phyloP scores from a whole-genome alignment of 495 filamentous ascomycete genomes.

The Penicillium mononematosum region DNA sequence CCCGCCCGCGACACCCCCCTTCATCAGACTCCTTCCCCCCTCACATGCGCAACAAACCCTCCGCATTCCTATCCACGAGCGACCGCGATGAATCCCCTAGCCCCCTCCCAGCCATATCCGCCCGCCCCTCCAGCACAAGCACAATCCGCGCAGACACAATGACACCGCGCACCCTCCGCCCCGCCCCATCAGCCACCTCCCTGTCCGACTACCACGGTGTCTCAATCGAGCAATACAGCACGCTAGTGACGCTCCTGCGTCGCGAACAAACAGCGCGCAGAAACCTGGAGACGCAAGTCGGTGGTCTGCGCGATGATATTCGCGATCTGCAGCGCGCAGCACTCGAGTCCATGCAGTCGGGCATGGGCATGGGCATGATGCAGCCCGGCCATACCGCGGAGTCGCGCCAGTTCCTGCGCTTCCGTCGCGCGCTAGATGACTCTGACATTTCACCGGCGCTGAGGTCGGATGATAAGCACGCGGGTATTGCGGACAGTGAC shows the following conservation, averaged over 20 bases:
- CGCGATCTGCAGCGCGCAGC: slow-evolving; percentile 39
- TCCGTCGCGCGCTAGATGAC: slow-evolving; percentile 28
- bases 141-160: slow-evolving; percentile 41
- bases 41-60: slow-evolving; percentile 27
- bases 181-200: slow-evolving; percentile 34
- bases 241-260: slow-evolving; percentile 53
- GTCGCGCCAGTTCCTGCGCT: slow-evolving; percentile 37
- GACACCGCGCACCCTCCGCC: slow-evolving; percentile 30
- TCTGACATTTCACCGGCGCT: slow-evolving; percentile 20
- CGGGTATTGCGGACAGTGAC: slow-evolving; percentile 16
- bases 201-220: slow-evolving; percentile 38
- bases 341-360: slow-evolving; percentile 31
- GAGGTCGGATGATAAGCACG: slow-evolving; percentile 14
- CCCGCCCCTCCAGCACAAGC: slow-evolving; percentile 40
- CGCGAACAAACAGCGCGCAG: slow-evolving; percentile 56
- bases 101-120: slow-evolving; percentile 10
- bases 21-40: slow-evolving; percentile 15
- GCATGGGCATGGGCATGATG: slow-evolving; percentile 29
- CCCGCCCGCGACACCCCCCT: slow-evolving; percentile 18
- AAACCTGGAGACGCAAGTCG: slow-evolving; percentile 52
- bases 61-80: slow-evolving; percentile 14
- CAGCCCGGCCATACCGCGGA: slow-evolving; percentile 39
- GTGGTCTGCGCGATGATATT: slow-evolving; percentile 52
- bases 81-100: slow-evolving; percentile 30
- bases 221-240: slow-evolving; percentile 57